Evolutionary conservation across 345 rosid species (phyloP).

Genomic region (Anastatica hierochuntica): DNA sequence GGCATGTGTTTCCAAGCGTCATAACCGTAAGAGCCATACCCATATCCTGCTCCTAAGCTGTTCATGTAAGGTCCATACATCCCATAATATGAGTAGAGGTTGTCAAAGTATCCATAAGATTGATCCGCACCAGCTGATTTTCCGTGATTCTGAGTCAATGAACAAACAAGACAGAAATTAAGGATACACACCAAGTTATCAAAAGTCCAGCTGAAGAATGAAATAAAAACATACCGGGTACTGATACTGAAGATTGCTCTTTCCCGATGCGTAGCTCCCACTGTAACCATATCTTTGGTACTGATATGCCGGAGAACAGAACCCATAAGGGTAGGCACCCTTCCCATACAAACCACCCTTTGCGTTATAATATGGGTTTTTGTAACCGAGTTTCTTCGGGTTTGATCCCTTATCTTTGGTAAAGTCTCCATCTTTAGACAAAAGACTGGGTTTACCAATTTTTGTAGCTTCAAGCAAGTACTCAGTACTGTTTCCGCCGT

Average conservation of each 20-base stretch:
- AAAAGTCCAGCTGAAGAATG: too few species aligned
- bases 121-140: slow-evolving; percentile 37
- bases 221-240: slow-evolving; percentile 30
- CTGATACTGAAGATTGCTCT: slow-evolving; percentile 33
- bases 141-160: slow-evolving; percentile 29
- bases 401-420: slow-evolving; percentile 31
- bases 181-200: neutral
- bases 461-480: slow-evolving; percentile 20
- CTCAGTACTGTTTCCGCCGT: slow-evolving; percentile 11
- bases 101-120: slow-evolving; percentile 41
- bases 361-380: slow-evolving; percentile 28
- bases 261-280: slow-evolving; percentile 40
- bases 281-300: slow-evolving; percentile 43
- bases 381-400: slow-evolving; percentile 33
- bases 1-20: slow-evolving; percentile 45
- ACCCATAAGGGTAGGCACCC: slow-evolving; percentile 28
- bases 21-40: slow-evolving; percentile 43
- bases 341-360: slow-evolving; percentile 32
- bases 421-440: slow-evolving; percentile 22
- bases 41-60: slow-evolving; percentile 28
- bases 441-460: slow-evolving; percentile 15
- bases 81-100: slow-evolving; percentile 35
- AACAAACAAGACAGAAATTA: neutral
- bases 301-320: slow-evolving; percentile 30
- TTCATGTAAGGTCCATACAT: slow-evolving; percentile 43